Percentiles rank a stretch among this genome's conserved stretches.
phyloP scores from a whole-genome alignment of 805 yeast genomes.

The Diddensiella santjacobensis region DNA sequence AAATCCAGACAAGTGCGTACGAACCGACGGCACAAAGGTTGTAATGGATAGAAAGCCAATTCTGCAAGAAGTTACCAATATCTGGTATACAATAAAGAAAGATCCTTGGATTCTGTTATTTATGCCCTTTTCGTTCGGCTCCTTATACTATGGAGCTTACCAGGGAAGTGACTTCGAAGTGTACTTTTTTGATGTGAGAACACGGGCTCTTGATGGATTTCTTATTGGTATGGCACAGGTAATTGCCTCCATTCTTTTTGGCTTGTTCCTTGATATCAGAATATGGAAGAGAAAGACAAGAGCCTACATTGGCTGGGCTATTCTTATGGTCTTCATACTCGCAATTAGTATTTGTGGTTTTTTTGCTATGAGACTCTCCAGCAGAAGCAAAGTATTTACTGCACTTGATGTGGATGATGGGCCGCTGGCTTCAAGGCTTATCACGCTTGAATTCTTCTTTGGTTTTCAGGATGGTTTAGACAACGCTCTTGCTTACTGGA shows the following conservation, averaged over 20 bases:
- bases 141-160: constrained; percentile 57
- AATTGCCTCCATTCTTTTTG: constrained; percentile 47
- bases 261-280: constrained; percentile 44
- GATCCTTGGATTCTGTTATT: constrained; percentile 46
- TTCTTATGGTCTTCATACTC: constrained; percentile 37
- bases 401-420: constrained; percentile 11
- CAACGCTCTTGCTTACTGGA: constrained; percentile 43
- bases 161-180: constrained; percentile 56
- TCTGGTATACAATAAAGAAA: constrained; percentile 35
- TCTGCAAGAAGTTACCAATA: constrained; percentile 41
- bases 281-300: constrained; percentile 39
- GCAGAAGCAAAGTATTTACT: constrained; percentile 23
- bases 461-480: constrained; percentile 44
- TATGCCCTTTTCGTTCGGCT: constrained; percentile 61
- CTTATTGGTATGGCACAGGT: constrained; percentile 59
- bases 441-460: constrained; percentile 46
- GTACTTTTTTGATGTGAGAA: constrained; percentile 51
- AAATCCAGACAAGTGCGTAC: constrained; percentile 47
- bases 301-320: constrained; percentile 44
- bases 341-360: constrained; percentile 39
- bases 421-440: constrained; percentile 37
- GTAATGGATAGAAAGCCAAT: constrained; percentile 42
- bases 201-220: constrained; percentile 58
- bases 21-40: constrained; percentile 48
- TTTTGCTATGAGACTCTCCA: constrained; percentile 19